Percentiles rank a stretch among this genome's conserved stretches.
phyloP scores from a whole-genome alignment of 2,329 filamentous ascomycete species.

The Aureobasidium sp. region DNA sequence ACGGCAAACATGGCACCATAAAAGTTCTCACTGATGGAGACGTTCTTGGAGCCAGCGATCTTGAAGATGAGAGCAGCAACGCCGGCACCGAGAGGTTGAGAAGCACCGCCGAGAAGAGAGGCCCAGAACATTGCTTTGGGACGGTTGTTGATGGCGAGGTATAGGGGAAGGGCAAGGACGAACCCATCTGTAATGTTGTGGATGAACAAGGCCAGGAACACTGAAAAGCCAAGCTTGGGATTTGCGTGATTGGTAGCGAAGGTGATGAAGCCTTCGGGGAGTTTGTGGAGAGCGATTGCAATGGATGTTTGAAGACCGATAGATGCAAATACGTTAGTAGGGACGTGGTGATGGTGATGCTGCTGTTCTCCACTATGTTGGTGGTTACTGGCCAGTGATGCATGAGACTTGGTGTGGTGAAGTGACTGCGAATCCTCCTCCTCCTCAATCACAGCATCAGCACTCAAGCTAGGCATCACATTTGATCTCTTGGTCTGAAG shows the following conservation, averaged over 20 bases:
- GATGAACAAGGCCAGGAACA: conserved; percentile 93
- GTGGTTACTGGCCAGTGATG: conserved; percentile 14
- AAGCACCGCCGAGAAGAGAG: conserved; percentile 73
- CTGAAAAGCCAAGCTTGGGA: conserved; percentile 75
- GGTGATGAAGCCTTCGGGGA: conserved; percentile 80
- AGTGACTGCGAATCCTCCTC: conserved; percentile 2
- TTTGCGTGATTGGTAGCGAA: conserved; percentile 97
- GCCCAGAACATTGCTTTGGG: conserved; percentile 78
- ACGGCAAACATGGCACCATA: conserved; percentile 81
- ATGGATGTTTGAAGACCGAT: conserved; percentile 95
- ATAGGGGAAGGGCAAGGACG: conserved; percentile 84
- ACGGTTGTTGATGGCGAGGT: conserved; percentile 78
- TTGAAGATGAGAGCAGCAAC: conserved; percentile 83
- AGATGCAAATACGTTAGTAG: conserved; percentile 84
- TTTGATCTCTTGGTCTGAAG: not conserved
- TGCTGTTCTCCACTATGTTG: not conserved
- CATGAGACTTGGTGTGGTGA: conserved; percentile 1
- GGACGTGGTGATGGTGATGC: conserved; percentile 74
- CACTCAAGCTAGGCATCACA: not conserved
- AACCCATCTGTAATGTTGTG: conserved; percentile 99
- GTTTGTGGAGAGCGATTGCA: conserved; percentile 92
- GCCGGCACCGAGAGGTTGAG: conserved; percentile 78
- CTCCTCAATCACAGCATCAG: conserved; percentile 13
- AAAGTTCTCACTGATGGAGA: conserved; percentile 47
- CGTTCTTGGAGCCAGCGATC: conserved; percentile 49